Evolutionary conservation across 192 early-diverging fungal species (phyloP).

Genomic region (Backusella morwellensis): DNA sequence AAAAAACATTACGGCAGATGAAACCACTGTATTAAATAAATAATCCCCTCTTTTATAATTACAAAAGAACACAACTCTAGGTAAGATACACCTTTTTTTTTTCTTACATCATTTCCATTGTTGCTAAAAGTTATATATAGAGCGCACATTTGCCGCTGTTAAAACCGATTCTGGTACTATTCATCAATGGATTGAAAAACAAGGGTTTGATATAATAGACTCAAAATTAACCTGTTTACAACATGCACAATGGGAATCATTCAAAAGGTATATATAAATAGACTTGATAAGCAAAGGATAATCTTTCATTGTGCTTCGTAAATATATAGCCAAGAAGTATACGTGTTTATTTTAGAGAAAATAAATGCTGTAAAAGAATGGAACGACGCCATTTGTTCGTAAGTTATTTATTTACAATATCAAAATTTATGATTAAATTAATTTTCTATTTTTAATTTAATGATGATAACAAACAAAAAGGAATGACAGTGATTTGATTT

Average conservation of each 20-base stretch:
- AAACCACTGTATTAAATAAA: not conserved
- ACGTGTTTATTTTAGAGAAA: not conserved
- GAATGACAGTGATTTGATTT: not conserved
- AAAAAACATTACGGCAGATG: not conserved
- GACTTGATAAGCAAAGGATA: not conserved
- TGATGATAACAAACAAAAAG: not conserved
- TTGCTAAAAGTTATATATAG: not conserved
- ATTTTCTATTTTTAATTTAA: not conserved
- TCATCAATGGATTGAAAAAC: not conserved
- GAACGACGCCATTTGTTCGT: not conserved
- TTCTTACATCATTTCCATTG: not conserved
- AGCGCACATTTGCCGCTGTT: not conserved
- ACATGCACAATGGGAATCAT: not conserved
- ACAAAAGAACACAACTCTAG: not conserved
- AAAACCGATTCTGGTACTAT: not conserved
- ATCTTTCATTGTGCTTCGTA: not conserved
- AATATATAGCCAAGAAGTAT: not conserved
- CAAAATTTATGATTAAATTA: not conserved
- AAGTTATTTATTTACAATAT: not conserved
- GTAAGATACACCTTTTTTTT: not conserved
- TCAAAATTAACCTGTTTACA: not conserved
- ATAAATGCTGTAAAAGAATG: slow-evolving; percentile 2
- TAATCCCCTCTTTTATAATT: not conserved
- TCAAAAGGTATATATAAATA: not conserved
- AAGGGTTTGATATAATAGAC: not conserved